Base-by-base conservation (phyloP, 257 asterid species). In the Anisodus tanguticus region DNA sequence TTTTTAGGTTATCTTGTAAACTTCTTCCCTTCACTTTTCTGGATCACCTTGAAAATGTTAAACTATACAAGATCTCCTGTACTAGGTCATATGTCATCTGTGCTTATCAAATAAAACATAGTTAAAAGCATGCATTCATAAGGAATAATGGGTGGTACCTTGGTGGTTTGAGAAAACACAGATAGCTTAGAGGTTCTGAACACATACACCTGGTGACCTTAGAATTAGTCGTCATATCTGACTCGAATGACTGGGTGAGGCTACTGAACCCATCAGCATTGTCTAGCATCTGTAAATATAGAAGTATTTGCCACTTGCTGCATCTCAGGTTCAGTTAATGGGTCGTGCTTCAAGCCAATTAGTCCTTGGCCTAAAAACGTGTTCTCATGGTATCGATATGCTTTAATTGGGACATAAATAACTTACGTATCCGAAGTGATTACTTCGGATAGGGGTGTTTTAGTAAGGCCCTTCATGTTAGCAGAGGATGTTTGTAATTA, bases 281-380 rank as follows among this genome's bases (percentile, higher is more conserved):
- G 26, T 76, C 63, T 51, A 51, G 63, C 81, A 26, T 74, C 43
- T 74, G 60, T 19, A 49, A 47, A 72, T 10, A 22, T 19, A 8
- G 77, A 47, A 72, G 60, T 72, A 47, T 51, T 76, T 76, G 8
- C 81, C 62, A 76, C 45, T 6, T 51, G 63, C 81, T 53, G 58
- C 5, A 51, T 51, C 63, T 76, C 62, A 51, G 81, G 43, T 49
- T 22, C 81, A 11, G 80, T 47, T 19, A 72, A 59, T 47, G 41
- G 39, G 80, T 72, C 59, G 41, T 47, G 80, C 39, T 47, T 72
- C 2, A 72, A 17, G 53, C 76, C 78, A 41, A 69, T 41, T 9
- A 15, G 19, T 67, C 78, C 35, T 69, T 69, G 51, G 31, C 31
- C 15, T 69, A 54, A 39, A 54, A 39, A 11, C 26, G 0, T 9